Evolutionary conservation across 164 flowering plant species (phyloP).

Genomic region (Kalanchoe fedtschenkoi): DNA sequence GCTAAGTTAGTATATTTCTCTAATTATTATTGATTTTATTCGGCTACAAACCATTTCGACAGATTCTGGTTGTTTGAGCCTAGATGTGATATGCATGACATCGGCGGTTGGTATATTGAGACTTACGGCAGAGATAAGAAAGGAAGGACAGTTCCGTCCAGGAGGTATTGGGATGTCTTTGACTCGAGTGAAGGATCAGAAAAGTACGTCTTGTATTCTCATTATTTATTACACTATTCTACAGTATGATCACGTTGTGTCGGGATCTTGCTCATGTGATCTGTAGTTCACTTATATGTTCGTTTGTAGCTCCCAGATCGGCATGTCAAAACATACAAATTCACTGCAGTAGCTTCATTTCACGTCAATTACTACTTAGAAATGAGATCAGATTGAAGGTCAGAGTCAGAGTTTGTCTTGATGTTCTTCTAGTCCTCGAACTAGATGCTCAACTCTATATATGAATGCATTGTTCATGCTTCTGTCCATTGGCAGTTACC

Average conservation of each 20-base stretch:
- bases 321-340: too few relatives aligned
- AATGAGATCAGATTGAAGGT: too few relatives aligned
- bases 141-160: conserved; percentile 51
- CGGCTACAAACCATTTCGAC: conserved; percentile 11
- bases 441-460: too few relatives aligned
- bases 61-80: conserved; percentile 99
- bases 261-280: neutral
- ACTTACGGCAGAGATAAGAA: conserved; percentile 77
- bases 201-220: conserved; percentile 33
- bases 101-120: conserved; percentile 97
- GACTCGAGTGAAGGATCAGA: conserved; percentile 32
- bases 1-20: neutral
- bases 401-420: too few relatives aligned
- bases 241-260: neutral
- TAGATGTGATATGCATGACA: conserved; percentile 76
- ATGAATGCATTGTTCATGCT: too few relatives aligned
- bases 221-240: neutral
- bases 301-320: too few relatives aligned
- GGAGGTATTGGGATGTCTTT: conserved; percentile 68
- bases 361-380: neutral
- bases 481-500: too few relatives aligned
- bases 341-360: too few relatives aligned
- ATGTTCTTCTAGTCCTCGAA: too few relatives aligned
- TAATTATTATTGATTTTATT: neutral
- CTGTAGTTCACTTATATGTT: neutral